phyloP scores from a whole-genome alignment of 208 protist species.

The Trypanosoma vivax region DNA sequence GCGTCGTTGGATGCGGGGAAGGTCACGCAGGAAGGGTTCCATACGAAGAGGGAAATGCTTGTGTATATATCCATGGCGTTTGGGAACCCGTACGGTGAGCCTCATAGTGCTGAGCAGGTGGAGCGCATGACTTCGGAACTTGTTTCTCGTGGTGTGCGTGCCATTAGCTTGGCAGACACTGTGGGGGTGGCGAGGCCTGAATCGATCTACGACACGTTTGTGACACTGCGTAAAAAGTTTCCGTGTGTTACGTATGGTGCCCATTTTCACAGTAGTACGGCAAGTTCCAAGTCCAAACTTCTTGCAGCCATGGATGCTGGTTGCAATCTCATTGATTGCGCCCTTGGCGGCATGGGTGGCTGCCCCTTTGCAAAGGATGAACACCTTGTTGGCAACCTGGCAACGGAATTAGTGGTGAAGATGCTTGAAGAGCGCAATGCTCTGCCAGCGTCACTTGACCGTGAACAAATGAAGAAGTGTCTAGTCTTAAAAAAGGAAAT shows the following conservation, averaged over 20 bases:
- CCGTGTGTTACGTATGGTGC: constrained; percentile 21
- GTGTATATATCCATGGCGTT: constrained; percentile 41
- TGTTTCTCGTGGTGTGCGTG: constrained; percentile 12
- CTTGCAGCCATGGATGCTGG: constrained; percentile 17
- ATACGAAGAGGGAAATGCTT: constrained; percentile 19
- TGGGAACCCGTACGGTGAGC: constrained; percentile 34
- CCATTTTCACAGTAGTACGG: constrained; percentile 29
- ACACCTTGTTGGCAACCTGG: constrained; percentile 28
- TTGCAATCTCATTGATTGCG: constrained; percentile 25
- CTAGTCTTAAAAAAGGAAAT: constrained; percentile 30
- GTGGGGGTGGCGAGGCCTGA: constrained; percentile 18
- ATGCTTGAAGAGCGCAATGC: constrained; percentile 8
- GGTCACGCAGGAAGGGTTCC: background rate
- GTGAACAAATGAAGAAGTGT: constrained; percentile 11
- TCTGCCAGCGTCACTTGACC: constrained; percentile 10
- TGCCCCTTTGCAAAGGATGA: constrained; percentile 31
- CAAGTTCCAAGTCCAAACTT: constrained; percentile 18
- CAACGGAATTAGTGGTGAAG: constrained; percentile 23
- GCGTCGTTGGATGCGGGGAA: background rate
- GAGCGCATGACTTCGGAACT: constrained; percentile 15
- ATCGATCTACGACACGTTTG: constrained; percentile 20
- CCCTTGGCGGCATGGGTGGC: constrained; percentile 34
- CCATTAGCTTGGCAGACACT: constrained; percentile 35
- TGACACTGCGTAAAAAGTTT: constrained; percentile 10
- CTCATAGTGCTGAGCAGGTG: constrained; percentile 12